These are phyloP conservation scores for Urtica urens DNA, from an alignment of 306 rosid species.

Conservation along the genomic window DNA sequence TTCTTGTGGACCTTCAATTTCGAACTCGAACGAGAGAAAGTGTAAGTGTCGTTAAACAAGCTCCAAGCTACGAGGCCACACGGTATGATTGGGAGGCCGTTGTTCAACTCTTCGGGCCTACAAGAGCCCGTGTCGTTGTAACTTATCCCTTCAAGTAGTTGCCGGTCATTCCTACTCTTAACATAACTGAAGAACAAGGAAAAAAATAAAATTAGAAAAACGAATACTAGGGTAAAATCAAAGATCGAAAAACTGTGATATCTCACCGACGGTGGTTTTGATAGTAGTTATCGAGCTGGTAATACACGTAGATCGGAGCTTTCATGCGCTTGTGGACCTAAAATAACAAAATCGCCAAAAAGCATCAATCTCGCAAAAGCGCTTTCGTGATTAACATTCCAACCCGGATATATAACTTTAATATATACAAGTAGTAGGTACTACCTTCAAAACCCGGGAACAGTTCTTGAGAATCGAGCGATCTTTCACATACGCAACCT, in stretches of 20 bases:
- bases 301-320: conserved; percentile 82
- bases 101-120: conserved; percentile 46
- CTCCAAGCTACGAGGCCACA: conserved; percentile 98
- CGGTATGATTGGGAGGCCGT: conserved; percentile 64
- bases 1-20: conserved; percentile 64
- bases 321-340: conserved; percentile 70
- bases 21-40: conserved; percentile 51
- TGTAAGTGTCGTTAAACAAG: conserved; percentile 75
- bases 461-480: conserved; percentile 60
- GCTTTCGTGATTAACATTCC: not conserved
- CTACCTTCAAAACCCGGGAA: conserved; percentile 62
- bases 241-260: conserved; percentile 11
- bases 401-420: not conserved
- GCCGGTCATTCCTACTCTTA: conserved; percentile 72
- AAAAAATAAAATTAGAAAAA: conserved; percentile 2
- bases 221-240: not conserved
- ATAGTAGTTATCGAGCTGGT: conserved; percentile 90
- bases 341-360: conserved; percentile 17
- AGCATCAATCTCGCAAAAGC: not conserved
- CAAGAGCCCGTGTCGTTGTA: conserved; percentile 60
- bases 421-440: conserved; percentile 7
- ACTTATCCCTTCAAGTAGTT: conserved; percentile 67
- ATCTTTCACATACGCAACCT: conserved; percentile 69
- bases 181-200: conserved; percentile 58
- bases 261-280: conserved; percentile 92